Evolutionary conservation across 1,284 basidiomycete genomes (phyloP).

Genomic region (Fomitopsis betulina): DNA sequence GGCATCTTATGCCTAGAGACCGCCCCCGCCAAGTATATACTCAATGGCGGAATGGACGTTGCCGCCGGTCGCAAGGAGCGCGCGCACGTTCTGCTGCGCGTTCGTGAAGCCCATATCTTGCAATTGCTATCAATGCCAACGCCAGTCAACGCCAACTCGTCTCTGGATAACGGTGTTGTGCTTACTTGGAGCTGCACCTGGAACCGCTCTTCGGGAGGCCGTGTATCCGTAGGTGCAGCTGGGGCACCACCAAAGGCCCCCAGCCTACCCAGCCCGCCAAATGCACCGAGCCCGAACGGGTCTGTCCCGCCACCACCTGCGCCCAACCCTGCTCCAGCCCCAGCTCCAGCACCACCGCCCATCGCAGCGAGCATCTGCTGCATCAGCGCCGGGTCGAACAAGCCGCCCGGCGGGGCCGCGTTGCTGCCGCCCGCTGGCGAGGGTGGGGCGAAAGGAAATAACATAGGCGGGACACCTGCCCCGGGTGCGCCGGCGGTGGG

Average conservation of each 20-base stretch:
- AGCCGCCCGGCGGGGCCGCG: constrained; percentile 8
- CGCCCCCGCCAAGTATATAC: constrained; percentile 81
- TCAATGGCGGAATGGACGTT: constrained; percentile 90
- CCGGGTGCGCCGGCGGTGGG: background rate
- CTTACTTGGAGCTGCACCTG: constrained; percentile 77
- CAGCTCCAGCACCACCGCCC: constrained; percentile 26
- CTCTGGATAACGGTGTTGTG: background rate
- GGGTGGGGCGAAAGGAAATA: background rate
- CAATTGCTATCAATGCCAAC: constrained; percentile 55
- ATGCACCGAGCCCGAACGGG: constrained; percentile 30
- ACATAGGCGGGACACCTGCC: background rate
- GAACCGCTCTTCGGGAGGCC: constrained; percentile 85
- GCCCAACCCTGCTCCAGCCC: constrained; percentile 19
- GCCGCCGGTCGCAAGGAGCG: constrained; percentile 81
- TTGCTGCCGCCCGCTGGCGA: constrained; percentile 3
- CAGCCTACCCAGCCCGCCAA: constrained; percentile 30
- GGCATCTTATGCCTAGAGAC: constrained; percentile 34
- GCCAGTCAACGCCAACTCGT: background rate
- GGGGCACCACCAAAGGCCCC: constrained; percentile 26
- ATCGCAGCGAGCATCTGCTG: constrained; percentile 40
- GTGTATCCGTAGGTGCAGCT: constrained; percentile 54
- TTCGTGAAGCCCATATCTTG: constrained; percentile 87
- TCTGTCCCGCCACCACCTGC: constrained; percentile 20
- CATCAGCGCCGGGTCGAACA: constrained; percentile 45
- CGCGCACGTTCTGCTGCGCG: constrained; percentile 84